Conservation (phyloP, 331 rosid species). For the Quercus tomentella region DNA sequence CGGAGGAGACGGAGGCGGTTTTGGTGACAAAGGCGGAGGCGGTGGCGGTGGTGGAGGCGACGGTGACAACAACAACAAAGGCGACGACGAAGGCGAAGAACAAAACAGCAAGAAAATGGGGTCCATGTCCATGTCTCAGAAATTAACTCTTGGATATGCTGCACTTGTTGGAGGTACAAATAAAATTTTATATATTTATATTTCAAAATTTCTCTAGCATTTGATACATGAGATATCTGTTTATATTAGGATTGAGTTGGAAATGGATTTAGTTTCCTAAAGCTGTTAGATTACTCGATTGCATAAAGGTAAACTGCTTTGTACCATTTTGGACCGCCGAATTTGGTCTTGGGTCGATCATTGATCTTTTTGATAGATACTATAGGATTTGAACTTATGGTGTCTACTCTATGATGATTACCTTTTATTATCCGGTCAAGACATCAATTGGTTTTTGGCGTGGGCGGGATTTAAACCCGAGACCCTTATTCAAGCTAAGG, state of each 20-base stretch:
- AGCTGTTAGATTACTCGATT: not conserved
- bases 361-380: too few species aligned
- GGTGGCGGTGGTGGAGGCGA: slow-evolving; percentile 45
- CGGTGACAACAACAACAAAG: slow-evolving; percentile 30
- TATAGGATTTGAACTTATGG: too few species aligned
- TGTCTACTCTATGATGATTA: too few species aligned
- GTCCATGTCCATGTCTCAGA: slow-evolving; percentile 85
- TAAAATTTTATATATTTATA: not conserved
- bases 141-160: slow-evolving; percentile 89
- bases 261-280: not conserved
- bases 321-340: not conserved
- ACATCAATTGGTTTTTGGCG: too few species aligned
- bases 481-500: too few species aligned
- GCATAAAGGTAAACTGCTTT: not conserved
- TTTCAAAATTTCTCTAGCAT: not conserved
- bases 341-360: not conserved
- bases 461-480: too few species aligned
- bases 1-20: slow-evolving; percentile 33
- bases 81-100: slow-evolving; percentile 51
- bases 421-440: fast-evolving
- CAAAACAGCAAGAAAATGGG: slow-evolving; percentile 44
- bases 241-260: not conserved
- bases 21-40: slow-evolving; percentile 29
- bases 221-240: not conserved
- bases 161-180: slow-evolving; percentile 81